Percentiles rank a stretch among this genome's conserved stretches.
phyloP scores from a whole-genome alignment of 2,329 filamentous ascomycete species.

The Aspergillus awamori region DNA sequence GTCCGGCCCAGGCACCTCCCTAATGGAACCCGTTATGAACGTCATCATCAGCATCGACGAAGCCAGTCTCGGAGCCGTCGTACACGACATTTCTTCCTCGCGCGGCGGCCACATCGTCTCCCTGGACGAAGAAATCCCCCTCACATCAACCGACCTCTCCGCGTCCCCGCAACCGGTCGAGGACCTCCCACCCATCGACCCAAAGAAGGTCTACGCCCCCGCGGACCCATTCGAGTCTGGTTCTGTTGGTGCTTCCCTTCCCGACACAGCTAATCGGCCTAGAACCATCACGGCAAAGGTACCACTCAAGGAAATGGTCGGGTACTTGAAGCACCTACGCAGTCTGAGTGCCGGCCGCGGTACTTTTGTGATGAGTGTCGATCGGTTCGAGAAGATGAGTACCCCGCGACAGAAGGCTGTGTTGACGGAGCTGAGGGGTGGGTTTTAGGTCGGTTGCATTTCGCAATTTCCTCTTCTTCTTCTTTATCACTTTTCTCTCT shows the following conservation, averaged over 20 bases:
- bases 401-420: slow-evolving; percentile 62
- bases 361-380: slow-evolving; percentile 74
- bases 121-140: slow-evolving; percentile 57
- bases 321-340: slow-evolving; percentile 85
- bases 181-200: slow-evolving; percentile 60
- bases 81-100: slow-evolving; percentile 76
- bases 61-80: slow-evolving; percentile 74
- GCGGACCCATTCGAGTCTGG: slow-evolving; percentile 71
- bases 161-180: slow-evolving; percentile 25
- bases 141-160: slow-evolving; percentile 32
- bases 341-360: slow-evolving; percentile 85
- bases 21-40: slow-evolving; percentile 94
- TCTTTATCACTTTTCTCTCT: background rate
- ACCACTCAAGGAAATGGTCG: slow-evolving; percentile 94
- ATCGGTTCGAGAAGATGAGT: slow-evolving; percentile 70
- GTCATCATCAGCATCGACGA: slow-evolving; percentile 86
- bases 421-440: slow-evolving; percentile 49
- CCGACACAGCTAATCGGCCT: slow-evolving; percentile 48
- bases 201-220: slow-evolving; percentile 78
- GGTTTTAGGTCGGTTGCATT: slow-evolving; percentile 18
- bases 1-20: slow-evolving; percentile 55
- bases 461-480: background rate
- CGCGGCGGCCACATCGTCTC: slow-evolving; percentile 75
- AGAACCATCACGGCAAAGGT: slow-evolving; percentile 79
- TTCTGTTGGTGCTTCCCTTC: slow-evolving; percentile 28